These are phyloP conservation scores for Coelastrella sp. DNA, from an alignment of 139 green algal species.

Conservation along the genomic window DNA sequence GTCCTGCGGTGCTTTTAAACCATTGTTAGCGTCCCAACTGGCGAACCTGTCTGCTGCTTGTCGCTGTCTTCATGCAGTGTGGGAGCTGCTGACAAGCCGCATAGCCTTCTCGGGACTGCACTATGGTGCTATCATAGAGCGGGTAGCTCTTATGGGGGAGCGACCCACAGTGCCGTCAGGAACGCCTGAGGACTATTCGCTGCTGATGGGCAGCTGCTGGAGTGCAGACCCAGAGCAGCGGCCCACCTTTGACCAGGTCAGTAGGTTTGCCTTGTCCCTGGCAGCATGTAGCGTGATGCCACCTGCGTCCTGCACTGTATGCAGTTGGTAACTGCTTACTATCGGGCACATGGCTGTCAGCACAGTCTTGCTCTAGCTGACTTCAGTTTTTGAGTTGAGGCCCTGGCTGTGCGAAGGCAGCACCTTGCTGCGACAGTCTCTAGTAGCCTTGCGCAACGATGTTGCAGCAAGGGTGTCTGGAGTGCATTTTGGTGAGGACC, in stretches of 20 bases:
- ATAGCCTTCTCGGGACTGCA: conserved; percentile 30
- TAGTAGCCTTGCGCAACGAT: neutral
- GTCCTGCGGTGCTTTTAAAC: neutral
- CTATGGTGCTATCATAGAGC: conserved; percentile 36
- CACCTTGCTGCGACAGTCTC: neutral
- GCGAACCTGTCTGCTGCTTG: neutral
- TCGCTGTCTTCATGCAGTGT: conserved; percentile 38
- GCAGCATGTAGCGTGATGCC: neutral
- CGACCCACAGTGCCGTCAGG: neutral
- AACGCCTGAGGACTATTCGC: neutral
- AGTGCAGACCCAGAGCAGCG: neutral
- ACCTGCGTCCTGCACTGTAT: neutral
- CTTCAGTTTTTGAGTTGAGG: no score
- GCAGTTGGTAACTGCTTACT: neutral
- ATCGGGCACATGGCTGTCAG: neutral
- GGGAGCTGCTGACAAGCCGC: conserved; percentile 55
- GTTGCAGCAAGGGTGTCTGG: neutral
- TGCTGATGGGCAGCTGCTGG: conserved; percentile 36
- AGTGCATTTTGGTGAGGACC: no score
- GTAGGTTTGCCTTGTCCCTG: neutral
- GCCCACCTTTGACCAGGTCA: conserved; percentile 19
- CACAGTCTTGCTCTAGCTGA: neutral
- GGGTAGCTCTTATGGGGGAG: conserved; percentile 3
- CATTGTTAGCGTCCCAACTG: neutral
- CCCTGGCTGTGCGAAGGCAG: neutral